Evolutionary conservation across 805 yeast genomes (phyloP), one percentile per base, ranked within the genome.

Genomic region (Ogataea zsoltii): DNA sequence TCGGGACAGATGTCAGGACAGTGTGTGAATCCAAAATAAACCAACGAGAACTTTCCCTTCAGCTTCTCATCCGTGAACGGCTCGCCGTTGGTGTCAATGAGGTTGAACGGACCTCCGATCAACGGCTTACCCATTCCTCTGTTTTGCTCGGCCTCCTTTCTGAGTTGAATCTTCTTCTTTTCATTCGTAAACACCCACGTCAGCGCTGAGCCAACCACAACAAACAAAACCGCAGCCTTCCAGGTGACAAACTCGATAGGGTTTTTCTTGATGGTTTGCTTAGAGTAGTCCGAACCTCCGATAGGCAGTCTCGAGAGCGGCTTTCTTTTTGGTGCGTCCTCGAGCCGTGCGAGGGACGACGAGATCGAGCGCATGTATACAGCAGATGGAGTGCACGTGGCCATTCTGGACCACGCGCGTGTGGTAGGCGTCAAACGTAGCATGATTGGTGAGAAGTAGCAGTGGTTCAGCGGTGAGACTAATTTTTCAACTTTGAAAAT

Each of bases 1-100:
- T 94, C 99, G 10, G 99, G 99, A 67, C 99, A 94, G 43, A 94
- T 91, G 68, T 94, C 99, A 6, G 99, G 99, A 69, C 99, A 94
- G 68, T 91, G 91, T 3, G 97, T 87, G 71, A 94, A 94, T 0
- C 99, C 99, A 68, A 94, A 94, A 65, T 94, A 94, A n/a, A 92
- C 66, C 37, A 94, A 71, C 10, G 92, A 80, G 67, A 90, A 94
- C 63, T 80, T 84, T 28, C 91, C 94, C 50, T 77, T 67, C 60
- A 94, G 70, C 56, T 92, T 76, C 50, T 88, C 73, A 21, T 89
- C 82, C 1, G 97, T 89, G 66, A 94, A 94, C 15, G 63, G 66
- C 21, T 84, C 67, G 31, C 91, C 90, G 42, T 89, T 68, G 28
- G 77, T 74, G 62, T 92, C 96, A 7, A 77, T 68, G 50, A 94